Evolutionary conservation across 2,329 filamentous ascomycete species (phyloP), one percentile per base, ranked within the genome.

Genomic region (Venturia oleaginea): DNA sequence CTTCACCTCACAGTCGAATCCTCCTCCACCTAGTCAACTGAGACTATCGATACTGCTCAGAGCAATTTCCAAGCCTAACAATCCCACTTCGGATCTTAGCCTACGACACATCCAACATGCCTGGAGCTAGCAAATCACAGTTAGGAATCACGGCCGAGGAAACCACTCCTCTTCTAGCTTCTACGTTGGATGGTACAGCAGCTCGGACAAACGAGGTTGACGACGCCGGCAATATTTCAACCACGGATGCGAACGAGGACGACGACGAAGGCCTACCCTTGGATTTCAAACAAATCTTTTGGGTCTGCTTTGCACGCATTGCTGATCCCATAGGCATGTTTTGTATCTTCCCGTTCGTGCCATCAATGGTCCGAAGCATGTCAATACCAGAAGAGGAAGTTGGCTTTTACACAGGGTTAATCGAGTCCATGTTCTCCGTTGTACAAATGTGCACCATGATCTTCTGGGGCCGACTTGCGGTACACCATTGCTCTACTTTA

Each of bases 291-390:
- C 90, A 93, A 72, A 85, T 94, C 62, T 73, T 88, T 38, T 74
- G 89, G 13, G 83, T 94, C 15, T 93, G 90, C 78, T 89, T 86
- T 72, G 86, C 86, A 1, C 84, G 89, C 6, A 72, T 90, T 32
- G 79, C 90, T 55, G 90, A 93, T 71, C 89, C 90, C 0, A 82
- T 92, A 48, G 88, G 89, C n/a, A 93, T 91, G 77, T 93, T 92
- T 78, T 85, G 82, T 72, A 91, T 93, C 72, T 89, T 93, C 70
- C 88, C 90, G 0, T 93, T 89, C 75, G 83, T 94, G 74, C 90
- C 86, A 70, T 79, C 87, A 71, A 93, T 93, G 90, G 85, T 90
- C 43, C 79, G 83, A 65, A 87, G 86, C 65, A 89, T 88, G 11
- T 70, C 79, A 13, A 75, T 93, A 2, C 73, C 80, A 1, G 77